Base-by-base conservation (phyloP, 2,329 filamentous ascomycete genomes). In the Calycina marina region DNA sequence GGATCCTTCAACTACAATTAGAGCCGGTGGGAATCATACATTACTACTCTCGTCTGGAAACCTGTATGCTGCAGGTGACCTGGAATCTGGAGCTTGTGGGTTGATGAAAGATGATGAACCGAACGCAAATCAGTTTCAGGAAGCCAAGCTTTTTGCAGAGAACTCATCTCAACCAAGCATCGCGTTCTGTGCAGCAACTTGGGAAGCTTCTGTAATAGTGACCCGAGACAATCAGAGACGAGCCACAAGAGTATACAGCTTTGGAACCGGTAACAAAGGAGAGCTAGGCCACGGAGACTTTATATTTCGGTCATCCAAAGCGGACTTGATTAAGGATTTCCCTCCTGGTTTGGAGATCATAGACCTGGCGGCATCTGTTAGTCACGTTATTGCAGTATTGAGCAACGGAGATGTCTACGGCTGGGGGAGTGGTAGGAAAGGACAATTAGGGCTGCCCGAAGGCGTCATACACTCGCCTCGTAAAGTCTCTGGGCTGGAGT, bases 371-470 rank as follows among this genome's bases (percentile, higher is more conserved):
- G 78, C 81, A 8, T 73, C 80, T 18, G 79, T 93, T 62, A 73
- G 72, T 14, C 90, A 98, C 50, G 72, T 74, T 0, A 69, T 92
- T 11, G 72, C 62, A 2, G 68, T 94, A 0, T 56, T 93, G 3
- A 68, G 67, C 26, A 77, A 79, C 49, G 88, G 86, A 0, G 66
- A 79, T 11, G 75, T 77, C 2, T 93, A 80, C 51, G 86, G 84
- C 2, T 96, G 88, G 88, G 90, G 90, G 0, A 82, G 74, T 46
- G 77, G 80, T 10, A 69, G 84, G 14, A 90, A 93, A 50, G 82
- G 82, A 0, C 88, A 98, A 52, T 58, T 93, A 1, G 86, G 85
- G 1, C 55, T 60, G 25, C 65, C 67, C 0, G 57, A 58, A 16
- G 60, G 58, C 4, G 51, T 74, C 16, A 51, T 77, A 2, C 65